phyloP scores from a whole-genome alignment of 2,329 filamentous ascomycete species.

The Aspergillus pseudoviridinutans region DNA sequence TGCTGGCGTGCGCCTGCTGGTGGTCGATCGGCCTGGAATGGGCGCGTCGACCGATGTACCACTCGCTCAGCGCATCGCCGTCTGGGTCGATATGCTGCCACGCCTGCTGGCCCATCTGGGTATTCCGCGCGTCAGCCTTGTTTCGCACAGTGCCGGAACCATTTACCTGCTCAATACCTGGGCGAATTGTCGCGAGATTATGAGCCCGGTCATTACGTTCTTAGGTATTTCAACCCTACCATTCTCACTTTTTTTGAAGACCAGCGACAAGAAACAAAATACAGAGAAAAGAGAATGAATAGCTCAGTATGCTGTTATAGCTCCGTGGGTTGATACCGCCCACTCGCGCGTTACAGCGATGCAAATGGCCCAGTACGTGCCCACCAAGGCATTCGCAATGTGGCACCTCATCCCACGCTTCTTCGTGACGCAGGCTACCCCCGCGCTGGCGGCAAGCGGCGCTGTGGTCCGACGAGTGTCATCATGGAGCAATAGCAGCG shows the following conservation, averaged over 20 bases:
- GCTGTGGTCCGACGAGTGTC: slow-evolving; percentile 11
- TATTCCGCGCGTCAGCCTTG: slow-evolving; percentile 29
- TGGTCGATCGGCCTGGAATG: slow-evolving; percentile 22
- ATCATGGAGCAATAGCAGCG: not conserved
- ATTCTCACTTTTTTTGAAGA: no score
- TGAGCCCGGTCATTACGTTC: slow-evolving; percentile 8
- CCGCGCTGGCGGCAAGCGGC: slow-evolving; percentile 20
- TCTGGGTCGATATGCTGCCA: slow-evolving; percentile 43
- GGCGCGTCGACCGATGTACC: slow-evolving; percentile 42
- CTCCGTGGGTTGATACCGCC: slow-evolving; percentile 42
- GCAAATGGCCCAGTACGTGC: slow-evolving; percentile 25
- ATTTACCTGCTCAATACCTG: slow-evolving; percentile 42
- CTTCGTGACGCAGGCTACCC: slow-evolving; percentile 18
- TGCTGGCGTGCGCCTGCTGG: slow-evolving; percentile 20
- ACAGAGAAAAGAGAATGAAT: not conserved
- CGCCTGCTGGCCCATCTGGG: slow-evolving; percentile 33
- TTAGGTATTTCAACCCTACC: slow-evolving; percentile 9
- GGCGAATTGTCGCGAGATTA: slow-evolving; percentile 7
- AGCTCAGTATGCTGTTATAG: slow-evolving; percentile 25
- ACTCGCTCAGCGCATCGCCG: slow-evolving; percentile 31
- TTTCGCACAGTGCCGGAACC: slow-evolving; percentile 41
- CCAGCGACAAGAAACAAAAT: not conserved
- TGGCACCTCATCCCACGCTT: slow-evolving; percentile 29
- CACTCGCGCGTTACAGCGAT: slow-evolving; percentile 30
- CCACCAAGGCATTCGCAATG: slow-evolving; percentile 18